phyloP scores from a whole-genome alignment of 352 stramenopile genomes.

The Pythium sp. region DNA sequence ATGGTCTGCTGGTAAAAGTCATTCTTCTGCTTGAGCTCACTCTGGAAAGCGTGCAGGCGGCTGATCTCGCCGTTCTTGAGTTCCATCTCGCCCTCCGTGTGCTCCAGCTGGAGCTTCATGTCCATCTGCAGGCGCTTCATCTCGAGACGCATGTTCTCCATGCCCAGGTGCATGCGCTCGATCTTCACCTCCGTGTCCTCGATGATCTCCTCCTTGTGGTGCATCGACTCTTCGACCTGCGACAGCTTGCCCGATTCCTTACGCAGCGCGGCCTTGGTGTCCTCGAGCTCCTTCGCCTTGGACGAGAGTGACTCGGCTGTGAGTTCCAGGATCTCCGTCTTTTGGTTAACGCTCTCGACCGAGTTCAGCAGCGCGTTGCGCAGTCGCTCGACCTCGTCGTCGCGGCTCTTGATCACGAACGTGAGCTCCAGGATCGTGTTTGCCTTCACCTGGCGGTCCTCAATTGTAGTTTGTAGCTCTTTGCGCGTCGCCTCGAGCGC shows the following conservation, averaged over 20 bases:
- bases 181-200: slow-evolving; percentile 66
- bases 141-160: slow-evolving; percentile 56
- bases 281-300: slow-evolving; percentile 65
- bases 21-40: slow-evolving; percentile 58
- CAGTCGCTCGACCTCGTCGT: slow-evolving; percentile 66
- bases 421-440: slow-evolving; percentile 70
- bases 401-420: slow-evolving; percentile 71
- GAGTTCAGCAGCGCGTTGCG: slow-evolving; percentile 46
- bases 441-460: slow-evolving; percentile 50
- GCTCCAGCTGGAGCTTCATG: slow-evolving; percentile 69
- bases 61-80: slow-evolving; percentile 72
- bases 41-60: slow-evolving; percentile 42
- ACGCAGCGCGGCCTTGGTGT: slow-evolving; percentile 42
- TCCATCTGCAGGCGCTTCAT: slow-evolving; percentile 76
- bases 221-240: slow-evolving; percentile 60
- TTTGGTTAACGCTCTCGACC: slow-evolving; percentile 50
- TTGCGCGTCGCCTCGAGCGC: slow-evolving; percentile 28
- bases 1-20: slow-evolving; percentile 51
- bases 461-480: slow-evolving; percentile 29
- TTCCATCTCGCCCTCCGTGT: slow-evolving; percentile 60
- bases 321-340: slow-evolving; percentile 66
- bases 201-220: slow-evolving; percentile 54
- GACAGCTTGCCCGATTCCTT: slow-evolving; percentile 53
- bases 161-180: slow-evolving; percentile 54
- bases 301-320: slow-evolving; percentile 55